Evolutionary conservation across 2,329 filamentous ascomycete species (phyloP).

Genomic region (Aspergillaceae sp.): DNA sequence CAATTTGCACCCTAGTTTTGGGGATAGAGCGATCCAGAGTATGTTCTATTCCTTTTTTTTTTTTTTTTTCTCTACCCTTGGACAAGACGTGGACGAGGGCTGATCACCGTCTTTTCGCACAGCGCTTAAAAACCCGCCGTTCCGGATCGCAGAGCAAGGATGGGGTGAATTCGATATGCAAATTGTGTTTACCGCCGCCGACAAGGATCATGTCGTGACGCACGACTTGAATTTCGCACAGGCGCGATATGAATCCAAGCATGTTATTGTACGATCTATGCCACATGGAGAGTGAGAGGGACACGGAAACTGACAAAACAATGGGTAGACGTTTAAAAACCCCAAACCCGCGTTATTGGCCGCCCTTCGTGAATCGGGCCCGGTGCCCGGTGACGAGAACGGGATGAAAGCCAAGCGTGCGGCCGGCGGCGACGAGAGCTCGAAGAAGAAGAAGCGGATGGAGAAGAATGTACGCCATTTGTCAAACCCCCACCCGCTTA

Average conservation of each 20-base stretch:
- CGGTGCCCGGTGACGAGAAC: constrained; percentile 66
- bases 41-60: constrained; percentile 30
- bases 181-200: constrained; percentile 71
- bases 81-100: not conserved
- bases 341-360: constrained; percentile 78
- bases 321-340: constrained; percentile 68
- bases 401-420: constrained; percentile 55
- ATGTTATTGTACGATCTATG: constrained; percentile 53
- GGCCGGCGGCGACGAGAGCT: constrained; percentile 47
- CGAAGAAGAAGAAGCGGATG: constrained; percentile 68
- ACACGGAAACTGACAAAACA: not conserved
- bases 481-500: too few relatives aligned
- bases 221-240: constrained; percentile 91
- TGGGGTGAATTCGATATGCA: constrained; percentile 98
- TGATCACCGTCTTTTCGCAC: not conserved
- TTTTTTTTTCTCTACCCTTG: not conserved
- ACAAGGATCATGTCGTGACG: constrained; percentile 73
- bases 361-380: constrained; percentile 71
- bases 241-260: constrained; percentile 71
- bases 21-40: constrained; percentile 72
- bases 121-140: constrained; percentile 79
- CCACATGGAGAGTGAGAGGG: not conserved
- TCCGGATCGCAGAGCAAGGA: constrained; percentile 83
- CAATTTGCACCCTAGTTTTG: constrained; percentile 89
- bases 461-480: constrained; percentile 46